Base-by-base conservation (phyloP, 1,284 basidiomycete species). In the Calocybe gambosa region DNA sequence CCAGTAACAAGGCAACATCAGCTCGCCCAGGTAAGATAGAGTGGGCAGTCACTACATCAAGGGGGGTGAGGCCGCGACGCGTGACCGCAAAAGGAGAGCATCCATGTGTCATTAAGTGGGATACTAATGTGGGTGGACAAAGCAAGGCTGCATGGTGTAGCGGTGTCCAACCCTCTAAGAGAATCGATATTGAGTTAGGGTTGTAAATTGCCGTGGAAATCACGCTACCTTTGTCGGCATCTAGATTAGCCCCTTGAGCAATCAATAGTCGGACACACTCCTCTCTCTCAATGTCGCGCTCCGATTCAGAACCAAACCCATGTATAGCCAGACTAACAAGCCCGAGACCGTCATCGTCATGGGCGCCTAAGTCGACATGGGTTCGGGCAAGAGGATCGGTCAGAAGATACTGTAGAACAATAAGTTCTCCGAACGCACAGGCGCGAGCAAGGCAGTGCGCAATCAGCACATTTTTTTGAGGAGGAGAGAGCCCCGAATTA, bases 71-170 rank as follows among this genome's bases (percentile, higher is more conserved):
- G 15, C 87, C 83, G 21, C 85, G 79, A 52, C 74, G 75, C 13
- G 92, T 94, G 31, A 80, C 61, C 1, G 81, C 76, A 46, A 89
- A 80, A 0, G 89, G 82, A 9, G 89, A 90, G 47, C 89, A 89
- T 34, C 93, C 93, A 55, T 92, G 89, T 13, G 90, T 94, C 65
- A 98, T 84, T 20, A 99, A 74, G 70, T 92, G 89, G 0, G 93
- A 91, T 28, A 97, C 82, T 13, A 98, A 73, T 0, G 93, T 93
- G 5, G 94, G 87, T 28, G 95, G 92, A 10, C 92, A 85, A 39
- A 91, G 72, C 46, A 97, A 68, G 12, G 87, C 89, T 8, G 94
- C 93, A 69, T 95, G 89, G 62, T 97, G 95, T n/a, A 99, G 71
- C 1, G 94, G 84, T 2, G 91, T 93, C 94, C 94, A 98, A 34